Percentiles rank a stretch among this genome's conserved stretches.
Conservation (phyloP, 805 yeast genomes). For the Ogataea nakhonphanomensis region DNA sequence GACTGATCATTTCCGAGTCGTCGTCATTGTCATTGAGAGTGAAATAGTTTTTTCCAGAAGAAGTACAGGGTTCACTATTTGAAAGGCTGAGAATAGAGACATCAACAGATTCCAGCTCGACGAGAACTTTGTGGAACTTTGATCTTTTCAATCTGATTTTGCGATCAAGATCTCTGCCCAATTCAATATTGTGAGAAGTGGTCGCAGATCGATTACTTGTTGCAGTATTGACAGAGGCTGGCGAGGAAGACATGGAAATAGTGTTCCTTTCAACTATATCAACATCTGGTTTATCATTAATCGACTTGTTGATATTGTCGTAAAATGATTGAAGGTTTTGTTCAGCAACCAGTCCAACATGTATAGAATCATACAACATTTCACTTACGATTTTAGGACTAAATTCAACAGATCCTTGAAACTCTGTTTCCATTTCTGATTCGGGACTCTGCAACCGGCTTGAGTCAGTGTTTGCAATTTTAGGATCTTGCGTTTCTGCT, state of each 20-base stretch:
- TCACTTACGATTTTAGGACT: constrained; percentile 47
- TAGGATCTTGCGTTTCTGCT: constrained; percentile 25
- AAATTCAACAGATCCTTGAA: constrained; percentile 15
- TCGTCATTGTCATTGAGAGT: constrained; percentile 31
- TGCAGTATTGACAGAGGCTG: constrained; percentile 14
- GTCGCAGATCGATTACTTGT: constrained; percentile 7
- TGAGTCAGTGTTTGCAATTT: constrained; percentile 8
- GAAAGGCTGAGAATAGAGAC: constrained; percentile 44
- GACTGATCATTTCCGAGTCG: constrained; percentile 45
- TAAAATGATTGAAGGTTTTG: constrained; percentile 45
- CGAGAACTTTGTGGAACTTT: constrained; percentile 49
- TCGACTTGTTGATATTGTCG: constrained; percentile 47
- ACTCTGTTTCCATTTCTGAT: constrained; percentile 7
- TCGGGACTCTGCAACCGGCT: background rate
- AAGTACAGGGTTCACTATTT: constrained; percentile 36
- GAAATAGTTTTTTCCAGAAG: constrained; percentile 14
- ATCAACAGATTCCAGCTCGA: constrained; percentile 54
- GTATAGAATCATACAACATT: constrained; percentile 74
- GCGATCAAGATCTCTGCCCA: constrained; percentile 33
- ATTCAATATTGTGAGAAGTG: constrained; percentile 26
- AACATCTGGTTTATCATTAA: constrained; percentile 14
- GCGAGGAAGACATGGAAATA: constrained; percentile 10
- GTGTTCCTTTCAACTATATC: constrained; percentile 6
- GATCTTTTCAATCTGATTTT: constrained; percentile 66
- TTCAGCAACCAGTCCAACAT: constrained; percentile 54